Percentiles rank a stretch among this genome's conserved stretches.
Conservation (phyloP, 2,329 filamentous ascomycete species). For the Beauveria caledonica region DNA sequence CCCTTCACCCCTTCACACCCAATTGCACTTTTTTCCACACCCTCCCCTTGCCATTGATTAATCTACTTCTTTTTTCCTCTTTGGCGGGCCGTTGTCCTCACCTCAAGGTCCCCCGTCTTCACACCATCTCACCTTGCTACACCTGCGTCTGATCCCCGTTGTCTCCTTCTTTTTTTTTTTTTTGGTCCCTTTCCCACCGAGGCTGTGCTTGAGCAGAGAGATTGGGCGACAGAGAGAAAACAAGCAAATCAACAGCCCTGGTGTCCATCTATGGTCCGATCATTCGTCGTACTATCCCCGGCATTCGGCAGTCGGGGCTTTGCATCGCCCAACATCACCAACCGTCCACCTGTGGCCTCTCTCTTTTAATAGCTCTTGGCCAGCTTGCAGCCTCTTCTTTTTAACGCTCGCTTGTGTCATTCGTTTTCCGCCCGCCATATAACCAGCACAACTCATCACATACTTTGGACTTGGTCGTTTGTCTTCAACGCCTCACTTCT, state of each 20-base stretch:
- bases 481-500: not conserved
- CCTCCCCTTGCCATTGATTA: conserved; percentile 6
- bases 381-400: not conserved
- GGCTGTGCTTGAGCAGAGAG: not conserved
- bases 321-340: not conserved
- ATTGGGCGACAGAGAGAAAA: not conserved
- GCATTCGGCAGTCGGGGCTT: not conserved
- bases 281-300: not conserved
- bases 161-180: not conserved
- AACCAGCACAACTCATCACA: not conserved
- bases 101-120: conserved; percentile 1
- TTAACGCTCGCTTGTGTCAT: not conserved
- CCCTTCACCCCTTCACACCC: conserved; percentile 2
- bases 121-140: conserved; percentile 7
- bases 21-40: not conserved
- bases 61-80: not conserved
- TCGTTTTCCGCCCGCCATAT: not conserved
- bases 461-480: not conserved
- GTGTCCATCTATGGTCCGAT: not conserved
- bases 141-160: not conserved
- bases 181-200: not conserved
- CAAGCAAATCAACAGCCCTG: not conserved
- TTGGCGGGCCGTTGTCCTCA: conserved; percentile 5
- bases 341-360: not conserved
- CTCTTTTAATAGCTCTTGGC: not conserved